Evolutionary conservation across 169 alveolate species (phyloP).

Genomic region (Cyclospora cayetanensis): DNA sequence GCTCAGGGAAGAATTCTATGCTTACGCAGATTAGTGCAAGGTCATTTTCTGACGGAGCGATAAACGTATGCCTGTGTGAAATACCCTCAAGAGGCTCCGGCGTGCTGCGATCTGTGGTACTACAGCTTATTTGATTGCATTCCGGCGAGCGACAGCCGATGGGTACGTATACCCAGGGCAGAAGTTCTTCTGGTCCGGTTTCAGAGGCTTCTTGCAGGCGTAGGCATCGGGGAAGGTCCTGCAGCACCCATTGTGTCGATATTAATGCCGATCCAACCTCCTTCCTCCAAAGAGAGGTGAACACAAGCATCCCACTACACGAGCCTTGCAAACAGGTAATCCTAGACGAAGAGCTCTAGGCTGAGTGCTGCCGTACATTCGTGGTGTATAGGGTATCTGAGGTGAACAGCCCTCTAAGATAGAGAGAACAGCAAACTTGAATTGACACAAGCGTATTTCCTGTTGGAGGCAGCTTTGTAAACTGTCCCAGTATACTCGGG

Average conservation of each 20-base stretch:
- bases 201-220: slow-evolving; percentile 42
- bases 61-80: too few species aligned
- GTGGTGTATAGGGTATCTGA: slow-evolving; percentile 79
- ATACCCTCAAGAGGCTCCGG: slow-evolving; percentile 55
- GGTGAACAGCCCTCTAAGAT: slow-evolving; percentile 82
- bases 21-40: too few species aligned
- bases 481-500: slow-evolving; percentile 62
- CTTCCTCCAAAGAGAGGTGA: too few species aligned
- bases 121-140: slow-evolving; percentile 60
- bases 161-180: slow-evolving; percentile 56
- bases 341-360: too few species aligned
- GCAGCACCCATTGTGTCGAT: not conserved
- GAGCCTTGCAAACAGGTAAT: too few species aligned
- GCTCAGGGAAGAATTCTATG: too few species aligned
- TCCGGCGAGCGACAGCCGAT: slow-evolving; percentile 49
- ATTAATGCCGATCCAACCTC: too few species aligned
- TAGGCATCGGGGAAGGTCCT: slow-evolving; percentile 30
- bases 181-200: slow-evolving; percentile 21
- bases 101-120: slow-evolving; percentile 64
- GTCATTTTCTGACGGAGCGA: too few species aligned
- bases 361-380: too few species aligned
- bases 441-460: slow-evolving; percentile 77
- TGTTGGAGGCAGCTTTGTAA: slow-evolving; percentile 64
- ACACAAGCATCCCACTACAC: too few species aligned
- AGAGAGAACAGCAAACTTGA: slow-evolving; percentile 78